Percentiles rank a stretch among this genome's conserved stretches.
Evolutionary conservation across 1,284 basidiomycete genomes (phyloP).

Genomic region (Ceratobasidium sp.): DNA sequence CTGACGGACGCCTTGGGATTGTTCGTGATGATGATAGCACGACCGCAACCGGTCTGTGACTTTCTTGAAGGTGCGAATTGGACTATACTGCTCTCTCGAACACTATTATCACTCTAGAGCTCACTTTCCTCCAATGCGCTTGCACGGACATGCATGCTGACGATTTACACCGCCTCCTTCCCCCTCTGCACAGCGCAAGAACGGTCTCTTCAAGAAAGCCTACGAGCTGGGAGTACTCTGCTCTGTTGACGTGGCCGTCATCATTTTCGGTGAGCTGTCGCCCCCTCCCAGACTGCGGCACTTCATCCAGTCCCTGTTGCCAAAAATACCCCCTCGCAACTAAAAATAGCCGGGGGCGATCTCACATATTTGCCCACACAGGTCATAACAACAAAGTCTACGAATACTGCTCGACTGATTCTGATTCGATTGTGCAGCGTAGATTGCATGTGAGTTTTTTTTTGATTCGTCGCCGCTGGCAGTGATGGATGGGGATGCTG

Average conservation of each 20-base stretch:
- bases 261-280: slow-evolving; percentile 70
- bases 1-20: slow-evolving; percentile 55
- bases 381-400: slow-evolving; percentile 71
- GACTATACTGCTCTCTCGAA: slow-evolving; percentile 32
- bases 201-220: slow-evolving; percentile 91
- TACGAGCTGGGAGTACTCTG: slow-evolving; percentile 88
- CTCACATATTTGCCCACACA: slow-evolving; percentile 50
- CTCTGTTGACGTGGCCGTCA: slow-evolving; percentile 77
- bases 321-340: slow-evolving; percentile 38
- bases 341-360: slow-evolving; percentile 32
- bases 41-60: slow-evolving; percentile 93
- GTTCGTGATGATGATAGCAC: slow-evolving; percentile 67
- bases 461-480: slow-evolving; percentile 37
- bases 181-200: slow-evolving; percentile 72
- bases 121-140: background rate
- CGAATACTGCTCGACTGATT: slow-evolving; percentile 70
- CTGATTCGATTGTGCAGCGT: slow-evolving; percentile 63
- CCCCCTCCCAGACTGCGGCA: slow-evolving; percentile 34
- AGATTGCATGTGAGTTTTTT: slow-evolving; percentile 62
- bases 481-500: slow-evolving; percentile 16
- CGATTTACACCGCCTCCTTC: background rate
- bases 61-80: slow-evolving; percentile 80
- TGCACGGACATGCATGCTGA: slow-evolving; percentile 17
- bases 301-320: slow-evolving; percentile 37
- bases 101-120: slow-evolving; percentile 34